Conservation (phyloP, 2,329 filamentous ascomycete genomes). For the Phaeosphaeriaceae sp. region DNA sequence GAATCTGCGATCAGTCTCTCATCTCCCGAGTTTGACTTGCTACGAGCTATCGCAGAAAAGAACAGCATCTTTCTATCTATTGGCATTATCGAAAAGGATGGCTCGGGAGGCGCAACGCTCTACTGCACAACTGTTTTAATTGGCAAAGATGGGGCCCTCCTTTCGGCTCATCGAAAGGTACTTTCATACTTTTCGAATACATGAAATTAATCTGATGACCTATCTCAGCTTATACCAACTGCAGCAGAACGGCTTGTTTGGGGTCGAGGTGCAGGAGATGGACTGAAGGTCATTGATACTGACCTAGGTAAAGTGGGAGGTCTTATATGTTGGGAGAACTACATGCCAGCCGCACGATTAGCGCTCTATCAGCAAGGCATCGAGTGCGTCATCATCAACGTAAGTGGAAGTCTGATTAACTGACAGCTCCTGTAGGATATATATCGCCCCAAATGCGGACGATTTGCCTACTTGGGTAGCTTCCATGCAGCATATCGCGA, state of each 20-base stretch:
- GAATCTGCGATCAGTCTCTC: constrained; percentile 50
- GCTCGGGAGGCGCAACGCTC: constrained; percentile 44
- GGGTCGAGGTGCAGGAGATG: constrained; percentile 50
- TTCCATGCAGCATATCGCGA: constrained; percentile 55
- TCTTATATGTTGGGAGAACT: constrained; percentile 55
- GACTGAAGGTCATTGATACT: constrained; percentile 49
- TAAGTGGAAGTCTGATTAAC: neutral
- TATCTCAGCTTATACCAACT: constrained; percentile 48
- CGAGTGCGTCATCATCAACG: constrained; percentile 36
- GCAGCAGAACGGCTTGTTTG: constrained; percentile 52
- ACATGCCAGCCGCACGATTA: constrained; percentile 53
- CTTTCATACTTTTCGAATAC: neutral
- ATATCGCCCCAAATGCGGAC: constrained; percentile 36
- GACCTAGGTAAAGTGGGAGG: constrained; percentile 52
- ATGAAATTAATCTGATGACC: neutral
- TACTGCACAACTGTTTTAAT: constrained; percentile 52
- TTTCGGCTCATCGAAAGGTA: constrained; percentile 51
- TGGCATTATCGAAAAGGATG: constrained; percentile 51
- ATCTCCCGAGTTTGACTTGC: constrained; percentile 46
- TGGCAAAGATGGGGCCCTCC: constrained; percentile 44
- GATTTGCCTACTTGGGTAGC: constrained; percentile 46
- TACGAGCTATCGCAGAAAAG: constrained; percentile 44
- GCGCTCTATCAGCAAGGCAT: constrained; percentile 53
- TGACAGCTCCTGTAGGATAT: constrained; percentile 23
- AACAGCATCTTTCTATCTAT: constrained; percentile 48